Percentiles rank a stretch among this genome's conserved stretches.
These are phyloP conservation scores for Harringtonia aguacate DNA, from an alignment of 2,329 filamentous ascomycete genomes.

Conservation along the genomic window DNA sequence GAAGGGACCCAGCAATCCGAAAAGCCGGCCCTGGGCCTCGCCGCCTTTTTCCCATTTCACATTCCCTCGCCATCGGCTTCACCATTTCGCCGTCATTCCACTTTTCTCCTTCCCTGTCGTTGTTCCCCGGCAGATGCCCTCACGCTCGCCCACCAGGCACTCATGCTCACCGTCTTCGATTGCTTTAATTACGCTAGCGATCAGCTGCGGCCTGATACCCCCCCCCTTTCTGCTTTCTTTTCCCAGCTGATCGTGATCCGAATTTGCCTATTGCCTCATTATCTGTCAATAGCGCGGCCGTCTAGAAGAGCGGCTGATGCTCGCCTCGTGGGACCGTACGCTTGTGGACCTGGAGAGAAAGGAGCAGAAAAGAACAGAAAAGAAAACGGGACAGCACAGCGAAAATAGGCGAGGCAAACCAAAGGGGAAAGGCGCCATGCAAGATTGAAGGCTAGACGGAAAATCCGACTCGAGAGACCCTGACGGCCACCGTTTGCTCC, in stretches of 20 bases:
- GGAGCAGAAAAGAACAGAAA: neutral
- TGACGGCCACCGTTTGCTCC: neutral
- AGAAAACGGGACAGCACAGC: neutral
- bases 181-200: neutral
- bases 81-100: neutral
- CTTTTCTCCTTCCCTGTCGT: too few species aligned
- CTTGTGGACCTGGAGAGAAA: neutral
- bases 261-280: too few species aligned
- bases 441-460: conserved; percentile 7
- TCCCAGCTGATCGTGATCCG: too few species aligned
- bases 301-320: too few species aligned
- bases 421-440: conserved; percentile 12
- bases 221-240: neutral
- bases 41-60: too few species aligned
- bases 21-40: neutral
- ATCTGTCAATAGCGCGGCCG: too few species aligned
- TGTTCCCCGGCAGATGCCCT: too few species aligned
- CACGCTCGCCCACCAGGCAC: neutral
- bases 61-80: too few species aligned
- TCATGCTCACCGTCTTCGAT: neutral
- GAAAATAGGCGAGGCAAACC: neutral
- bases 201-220: neutral
- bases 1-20: too few species aligned
- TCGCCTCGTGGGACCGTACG: neutral
- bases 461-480: neutral